Evolutionary conservation across 139 green algal genomes (phyloP).

Genomic region (Picochlorum sp.): DNA sequence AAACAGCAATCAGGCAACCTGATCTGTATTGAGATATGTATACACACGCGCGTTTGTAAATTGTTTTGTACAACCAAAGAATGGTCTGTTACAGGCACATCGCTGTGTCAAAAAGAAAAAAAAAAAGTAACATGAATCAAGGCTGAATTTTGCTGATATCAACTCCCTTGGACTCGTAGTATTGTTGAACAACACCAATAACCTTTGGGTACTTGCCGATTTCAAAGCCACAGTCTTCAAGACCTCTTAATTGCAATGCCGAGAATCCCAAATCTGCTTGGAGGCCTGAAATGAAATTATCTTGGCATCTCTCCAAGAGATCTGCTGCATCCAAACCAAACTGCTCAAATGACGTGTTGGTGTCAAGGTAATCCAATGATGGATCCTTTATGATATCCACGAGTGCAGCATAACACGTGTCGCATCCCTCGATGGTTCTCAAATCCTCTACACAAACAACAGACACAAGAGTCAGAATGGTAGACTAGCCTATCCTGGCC

Average conservation of each 20-base stretch:
- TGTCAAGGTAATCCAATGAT: no score
- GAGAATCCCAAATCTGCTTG: background rate
- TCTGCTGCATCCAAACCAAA: no score
- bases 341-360: no score
- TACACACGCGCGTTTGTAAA: background rate
- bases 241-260: background rate
- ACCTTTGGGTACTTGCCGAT: background rate
- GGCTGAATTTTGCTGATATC: no score
- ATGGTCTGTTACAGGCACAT: background rate
- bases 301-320: background rate
- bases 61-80: background rate
- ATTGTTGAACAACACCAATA: background rate
- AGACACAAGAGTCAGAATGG: no score
- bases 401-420: no score
- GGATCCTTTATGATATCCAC: no score
- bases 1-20: slow-evolving; percentile 71
- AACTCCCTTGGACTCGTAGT: background rate
- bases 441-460: no score
- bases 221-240: background rate
- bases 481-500: no score
- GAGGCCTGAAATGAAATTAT: background rate
- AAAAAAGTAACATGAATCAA: no score
- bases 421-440: no score
- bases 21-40: slow-evolving; percentile 31
- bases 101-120: no score